A percentile compares a stretch with the other conserved stretches of the same genome.
phyloP scores from a whole-genome alignment of 495 filamentous ascomycete species.

The Penicillium longicatenatum region DNA sequence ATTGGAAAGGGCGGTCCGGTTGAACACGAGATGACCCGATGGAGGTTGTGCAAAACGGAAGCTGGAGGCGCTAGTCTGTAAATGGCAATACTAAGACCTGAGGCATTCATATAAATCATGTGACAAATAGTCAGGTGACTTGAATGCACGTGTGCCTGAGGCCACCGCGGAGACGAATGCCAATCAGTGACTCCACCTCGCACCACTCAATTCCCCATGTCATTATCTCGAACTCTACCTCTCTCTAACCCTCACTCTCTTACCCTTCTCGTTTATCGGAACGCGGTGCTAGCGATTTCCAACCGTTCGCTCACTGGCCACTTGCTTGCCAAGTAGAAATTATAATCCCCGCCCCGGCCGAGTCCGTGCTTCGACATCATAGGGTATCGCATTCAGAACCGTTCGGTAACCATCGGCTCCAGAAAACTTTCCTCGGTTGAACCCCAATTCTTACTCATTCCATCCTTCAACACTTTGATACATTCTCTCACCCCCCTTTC shows the following conservation, averaged over 20 bases:
- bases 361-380: conserved; percentile 39
- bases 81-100: conserved; percentile 16
- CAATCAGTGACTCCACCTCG: conserved; percentile 35
- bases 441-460: conserved; percentile 3
- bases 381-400: conserved; percentile 35
- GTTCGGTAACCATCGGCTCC: conserved; percentile 38
- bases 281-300: conserved; percentile 19
- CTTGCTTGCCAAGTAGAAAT: conserved; percentile 19
- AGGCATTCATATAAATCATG: neutral
- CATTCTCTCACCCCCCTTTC: conserved; percentile 5
- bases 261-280: conserved; percentile 7
- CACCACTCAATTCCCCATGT: conserved; percentile 26
- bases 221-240: conserved; percentile 19
- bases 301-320: conserved; percentile 19
- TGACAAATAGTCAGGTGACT: conserved; percentile 13
- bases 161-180: conserved; percentile 20
- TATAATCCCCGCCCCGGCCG: conserved; percentile 29
- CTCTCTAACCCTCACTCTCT: conserved; percentile 10
- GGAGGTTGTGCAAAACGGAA: conserved; percentile 53
- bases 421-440: conserved; percentile 19
- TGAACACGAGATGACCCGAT: conserved; percentile 47
- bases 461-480: conserved; percentile 6
- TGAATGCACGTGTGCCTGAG: conserved; percentile 28
- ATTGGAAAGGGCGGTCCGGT: conserved; percentile 36
- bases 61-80: conserved; percentile 31